Evolutionary conservation across 176 grass and related monocot genomes (phyloP), one percentile per base, ranked within the genome.

Genomic region (Pharus latifolius): DNA sequence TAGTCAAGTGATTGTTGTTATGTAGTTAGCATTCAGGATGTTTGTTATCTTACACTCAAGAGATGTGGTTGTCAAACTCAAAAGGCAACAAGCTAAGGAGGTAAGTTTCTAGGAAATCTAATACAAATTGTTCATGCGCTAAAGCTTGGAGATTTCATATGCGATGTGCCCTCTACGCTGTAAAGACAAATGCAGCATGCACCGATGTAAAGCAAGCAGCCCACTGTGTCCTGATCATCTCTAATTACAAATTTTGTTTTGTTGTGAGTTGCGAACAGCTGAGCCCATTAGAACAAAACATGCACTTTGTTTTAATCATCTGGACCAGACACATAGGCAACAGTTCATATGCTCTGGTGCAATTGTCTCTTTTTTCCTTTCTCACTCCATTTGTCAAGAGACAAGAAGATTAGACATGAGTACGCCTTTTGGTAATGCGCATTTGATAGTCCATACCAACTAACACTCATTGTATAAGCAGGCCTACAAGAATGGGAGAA

Each of bases 131-230:
- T 14, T 50, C 16, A 54, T 16, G 5, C 26, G 37, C 35, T 22
- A 41, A 77, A 17, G 73, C 49, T 49, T 56, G 37, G 38, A 22
- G 35, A 70, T 38, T 62, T 24, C 11, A 29, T 37, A 43, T 37
- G n/a, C n/a, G n/a, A n/a, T n/a, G n/a, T n/a, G 49, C 23, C 10
- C 51, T 73, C 33, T 51, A 64, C 3, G 82, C 56, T 76, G 65
- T 56, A 70, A 70, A 70, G 70, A 67, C 56, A 3, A 17, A 27
- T 11, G 45, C 4, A 61, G 24, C 70, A 43, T 67, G 52, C 63
- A 41, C 9, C 17, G 45, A 34, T 53, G 33, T 48, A 44, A 52
- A 82, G 57, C 23, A 50, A 50, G 62, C 58, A 65, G 5, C 10
- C 18, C 46, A 35, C 7, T 49, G 15, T 67, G 51, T 40, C 12